Evolutionary conservation across 768 basidiomycete genomes (phyloP).

Genomic region (Thelephora aurantiotincta): DNA sequence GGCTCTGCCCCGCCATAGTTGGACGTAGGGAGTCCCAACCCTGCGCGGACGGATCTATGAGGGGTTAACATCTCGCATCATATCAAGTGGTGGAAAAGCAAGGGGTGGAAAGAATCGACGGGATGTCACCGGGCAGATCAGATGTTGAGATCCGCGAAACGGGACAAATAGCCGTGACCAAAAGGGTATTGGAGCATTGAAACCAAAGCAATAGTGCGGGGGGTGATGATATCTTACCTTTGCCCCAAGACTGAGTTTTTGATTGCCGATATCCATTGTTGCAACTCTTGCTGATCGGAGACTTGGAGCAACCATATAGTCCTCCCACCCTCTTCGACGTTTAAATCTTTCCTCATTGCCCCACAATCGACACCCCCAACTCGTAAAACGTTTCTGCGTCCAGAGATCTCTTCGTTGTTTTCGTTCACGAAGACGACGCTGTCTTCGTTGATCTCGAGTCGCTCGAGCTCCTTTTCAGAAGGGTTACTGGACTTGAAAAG

Average conservation of each 20-base stretch:
- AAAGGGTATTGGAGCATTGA: background rate
- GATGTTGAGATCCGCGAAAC: background rate
- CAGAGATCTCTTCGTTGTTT: slow-evolving; percentile 26
- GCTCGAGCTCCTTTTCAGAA: slow-evolving; percentile 58
- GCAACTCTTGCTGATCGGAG: slow-evolving; percentile 41
- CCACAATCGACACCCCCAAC: slow-evolving; percentile 53
- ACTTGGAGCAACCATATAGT: slow-evolving; percentile 66
- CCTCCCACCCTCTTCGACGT: slow-evolving; percentile 32
- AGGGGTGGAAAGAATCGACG: background rate
- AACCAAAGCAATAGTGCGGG: background rate
- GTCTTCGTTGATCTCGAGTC: slow-evolving; percentile 63
- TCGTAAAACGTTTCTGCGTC: slow-evolving; percentile 42
- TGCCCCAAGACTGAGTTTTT: slow-evolving; percentile 61
- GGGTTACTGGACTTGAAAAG: slow-evolving; percentile 49
- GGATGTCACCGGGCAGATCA: slow-evolving; percentile 1
- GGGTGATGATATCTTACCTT: slow-evolving; percentile 26
- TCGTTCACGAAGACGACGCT: slow-evolving; percentile 63
- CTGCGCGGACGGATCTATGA: slow-evolving; percentile 52
- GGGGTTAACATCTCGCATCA: background rate
- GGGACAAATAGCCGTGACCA: background rate
- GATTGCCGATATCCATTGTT: slow-evolving; percentile 64
- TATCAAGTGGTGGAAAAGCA: slow-evolving; percentile 1
- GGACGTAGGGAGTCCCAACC: slow-evolving; percentile 34
- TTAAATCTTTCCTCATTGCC: slow-evolving; percentile 18
- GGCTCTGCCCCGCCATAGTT: slow-evolving; percentile 39